Base-by-base conservation (phyloP, 139 green algal species). In the Chlorella sp. region DNA sequence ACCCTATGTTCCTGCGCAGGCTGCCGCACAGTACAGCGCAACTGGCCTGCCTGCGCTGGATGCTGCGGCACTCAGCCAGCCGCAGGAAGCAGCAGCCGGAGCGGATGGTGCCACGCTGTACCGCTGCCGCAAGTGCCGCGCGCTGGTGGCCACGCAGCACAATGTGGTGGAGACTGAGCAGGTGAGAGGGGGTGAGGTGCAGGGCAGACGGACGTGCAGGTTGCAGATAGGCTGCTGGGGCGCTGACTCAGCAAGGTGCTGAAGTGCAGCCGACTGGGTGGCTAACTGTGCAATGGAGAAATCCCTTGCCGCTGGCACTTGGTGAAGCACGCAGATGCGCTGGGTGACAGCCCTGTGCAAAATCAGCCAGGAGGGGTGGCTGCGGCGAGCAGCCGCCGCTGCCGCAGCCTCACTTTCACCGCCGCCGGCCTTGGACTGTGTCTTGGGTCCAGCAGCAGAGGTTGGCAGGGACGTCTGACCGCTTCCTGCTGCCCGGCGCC, bases 121-220 rank as follows among this genome's bases (percentile, higher is more conserved):
- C 90, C 89, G 95, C 39, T 98, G 95, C 89, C 87, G 93, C 56
- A 95, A 94, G 87, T 98, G 95, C 87, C 91, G 95, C 26, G 65
- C 67, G 30, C 72, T 94, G 70, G 44, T 97, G 68, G 90, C 88
- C 68, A 96, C 90, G 18, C 63, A 87, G 25, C 57, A 73, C 32
- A 94, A 96, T 62, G 71, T 95, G 30, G 72, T 97, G 47, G 89
- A 93, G 12, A 75, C 91, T 15, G 89, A 93, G 47, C 74, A 85
- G 76, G 76, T 82, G 76, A 6, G n/a, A n/a, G n/a, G n/a, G n/a
- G n/a, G n/a, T n/a, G n/a, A n/a, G n/a, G n/a, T n/a, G n/a, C n/a
- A n/a, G n/a, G n/a, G n/a, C n/a, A n/a, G n/a, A n/a, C n/a, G n/a
- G n/a, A n/a, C n/a, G n/a, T n/a, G n/a, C n/a, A n/a, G n/a, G n/a